Evolutionary conservation across 2,329 filamentous ascomycete species (phyloP).

Genomic region (Fusarium tuaranense): DNA sequence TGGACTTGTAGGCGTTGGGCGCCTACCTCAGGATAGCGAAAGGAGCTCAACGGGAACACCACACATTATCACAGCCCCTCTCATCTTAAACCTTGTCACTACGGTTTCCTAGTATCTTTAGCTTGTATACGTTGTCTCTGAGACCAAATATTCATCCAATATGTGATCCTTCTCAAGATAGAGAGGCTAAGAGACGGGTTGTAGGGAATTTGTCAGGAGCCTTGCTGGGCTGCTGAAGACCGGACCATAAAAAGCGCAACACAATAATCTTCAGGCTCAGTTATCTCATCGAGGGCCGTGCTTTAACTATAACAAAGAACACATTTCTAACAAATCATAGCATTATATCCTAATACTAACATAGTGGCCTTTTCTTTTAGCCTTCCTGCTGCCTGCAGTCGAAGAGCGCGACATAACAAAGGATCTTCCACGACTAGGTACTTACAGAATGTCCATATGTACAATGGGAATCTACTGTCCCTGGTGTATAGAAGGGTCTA

Average conservation of each 20-base stretch:
- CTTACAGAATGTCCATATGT: not conserved
- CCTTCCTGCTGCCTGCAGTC: no score
- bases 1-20: not conserved
- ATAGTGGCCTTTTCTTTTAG: no score
- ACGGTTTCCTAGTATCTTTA: not conserved
- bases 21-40: not conserved
- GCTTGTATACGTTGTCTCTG: not conserved
- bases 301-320: no score
- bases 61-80: not conserved
- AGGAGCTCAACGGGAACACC: not conserved
- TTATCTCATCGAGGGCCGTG: no score
- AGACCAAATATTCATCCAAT: not conserved
- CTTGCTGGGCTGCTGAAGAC: not conserved
- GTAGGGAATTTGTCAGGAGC: no score
- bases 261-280: no score
- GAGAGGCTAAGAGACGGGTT: no score
- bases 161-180: no score
- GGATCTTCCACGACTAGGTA: not conserved
- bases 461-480: not conserved
- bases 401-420: not conserved
- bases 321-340: no score
- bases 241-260: not conserved
- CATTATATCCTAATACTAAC: no score
- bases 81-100: not conserved
- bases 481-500: not conserved